These are phyloP conservation scores for Podospora pseudoanserina DNA, from an alignment of 495 filamentous ascomycete genomes.

Conservation along the genomic window DNA sequence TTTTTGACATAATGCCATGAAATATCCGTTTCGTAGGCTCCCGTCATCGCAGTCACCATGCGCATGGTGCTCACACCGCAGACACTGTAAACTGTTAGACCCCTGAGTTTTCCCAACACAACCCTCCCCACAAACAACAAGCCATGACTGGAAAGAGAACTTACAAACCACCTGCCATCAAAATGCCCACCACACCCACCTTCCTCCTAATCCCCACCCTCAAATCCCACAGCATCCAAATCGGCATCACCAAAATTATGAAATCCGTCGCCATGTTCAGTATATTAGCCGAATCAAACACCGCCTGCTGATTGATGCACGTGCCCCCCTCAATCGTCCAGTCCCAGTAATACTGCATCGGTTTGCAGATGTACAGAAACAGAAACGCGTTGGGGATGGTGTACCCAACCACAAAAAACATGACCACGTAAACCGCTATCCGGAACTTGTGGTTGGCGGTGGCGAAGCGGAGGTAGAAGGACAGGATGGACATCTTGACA, in stretches of 20 bases:
- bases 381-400: slow-evolving; percentile 20
- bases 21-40: slow-evolving; percentile 17
- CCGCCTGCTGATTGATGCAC: slow-evolving; percentile 19
- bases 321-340: slow-evolving; percentile 16
- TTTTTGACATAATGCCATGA: slow-evolving; percentile 27
- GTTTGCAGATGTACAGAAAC: slow-evolving; percentile 27
- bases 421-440: slow-evolving; percentile 25
- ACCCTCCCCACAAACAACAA: neutral
- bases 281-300: slow-evolving; percentile 17
- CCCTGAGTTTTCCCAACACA: neutral
- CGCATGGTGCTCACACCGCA: slow-evolving; percentile 27
- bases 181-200: slow-evolving; percentile 25
- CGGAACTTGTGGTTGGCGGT: slow-evolving; percentile 19
- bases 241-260: slow-evolving; percentile 23
- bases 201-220: slow-evolving; percentile 19
- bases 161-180: slow-evolving; percentile 34
- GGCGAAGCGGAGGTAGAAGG: slow-evolving; percentile 31
- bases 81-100: slow-evolving; percentile 10
- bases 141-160: neutral
- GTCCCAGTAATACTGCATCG: slow-evolving; percentile 29
- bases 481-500: slow-evolving; percentile 32
- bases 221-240: slow-evolving; percentile 26
- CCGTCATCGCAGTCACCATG: slow-evolving; percentile 15
- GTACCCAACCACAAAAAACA: slow-evolving; percentile 27
- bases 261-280: slow-evolving; percentile 27